These are phyloP conservation scores for Calendula officinalis DNA, from an alignment of 129 eudicot species.

Conservation along the genomic window DNA sequence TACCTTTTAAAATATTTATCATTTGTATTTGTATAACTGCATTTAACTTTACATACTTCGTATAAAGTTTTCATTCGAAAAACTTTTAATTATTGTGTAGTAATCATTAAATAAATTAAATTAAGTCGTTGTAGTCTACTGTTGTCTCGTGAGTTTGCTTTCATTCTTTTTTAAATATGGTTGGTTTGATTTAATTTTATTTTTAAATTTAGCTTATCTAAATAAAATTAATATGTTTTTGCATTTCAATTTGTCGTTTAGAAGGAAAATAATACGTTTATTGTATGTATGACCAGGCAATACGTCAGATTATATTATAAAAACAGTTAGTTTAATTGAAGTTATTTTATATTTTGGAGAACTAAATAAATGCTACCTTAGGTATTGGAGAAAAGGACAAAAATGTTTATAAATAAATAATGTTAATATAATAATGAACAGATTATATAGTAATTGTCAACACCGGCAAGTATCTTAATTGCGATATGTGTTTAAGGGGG, in stretches of 20 bases:
- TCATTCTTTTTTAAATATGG: not conserved
- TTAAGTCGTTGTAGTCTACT: conserved; percentile 5
- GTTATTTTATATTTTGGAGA: not conserved
- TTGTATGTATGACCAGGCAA: conserved; percentile 5
- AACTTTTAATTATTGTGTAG: too few relatives aligned
- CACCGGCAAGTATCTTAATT: too few relatives aligned
- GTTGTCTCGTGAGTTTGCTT: not conserved
- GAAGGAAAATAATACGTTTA: not conserved
- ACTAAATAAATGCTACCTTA: not conserved
- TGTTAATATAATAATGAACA: too few relatives aligned
- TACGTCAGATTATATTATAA: conserved; percentile 4
- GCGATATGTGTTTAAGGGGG: too few relatives aligned
- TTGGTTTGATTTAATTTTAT: not conserved
- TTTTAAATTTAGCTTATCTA: not conserved
- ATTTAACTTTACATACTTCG: too few relatives aligned
- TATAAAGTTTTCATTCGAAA: too few relatives aligned
- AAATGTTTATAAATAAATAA: not conserved
- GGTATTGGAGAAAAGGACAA: not conserved
- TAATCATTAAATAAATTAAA: not conserved
- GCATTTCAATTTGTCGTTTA: not conserved
- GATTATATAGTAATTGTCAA: too few relatives aligned
- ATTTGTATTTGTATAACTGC: too few relatives aligned
- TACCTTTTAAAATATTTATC: too few relatives aligned
- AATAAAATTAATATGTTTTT: not conserved
- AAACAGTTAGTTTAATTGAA: not conserved